Evolutionary conservation across 2,329 filamentous ascomycete genomes (phyloP), one percentile per base, ranked within the genome.

Genomic region (Claviceps sp.): DNA sequence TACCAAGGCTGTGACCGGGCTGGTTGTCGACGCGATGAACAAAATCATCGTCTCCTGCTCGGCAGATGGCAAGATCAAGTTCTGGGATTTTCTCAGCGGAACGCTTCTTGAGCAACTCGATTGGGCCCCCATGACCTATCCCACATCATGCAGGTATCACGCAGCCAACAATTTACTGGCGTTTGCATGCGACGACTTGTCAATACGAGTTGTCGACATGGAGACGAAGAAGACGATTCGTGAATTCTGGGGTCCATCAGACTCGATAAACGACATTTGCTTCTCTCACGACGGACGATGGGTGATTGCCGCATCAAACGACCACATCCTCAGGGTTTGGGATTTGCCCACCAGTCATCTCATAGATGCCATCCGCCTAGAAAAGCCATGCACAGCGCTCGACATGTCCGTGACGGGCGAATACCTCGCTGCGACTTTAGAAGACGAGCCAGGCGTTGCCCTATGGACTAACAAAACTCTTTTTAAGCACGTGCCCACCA

Each of bases 391-490:
- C 65, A 93, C 83, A 16, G 84, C 89, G 2, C 73, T 98, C 13
- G 82, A 90, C 7, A 95, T 97, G 73, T 95, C 93, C 0, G 76
- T 76, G 1, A 95, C 89, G 0, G 93, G 91, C 14, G 93, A 98
- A 62, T 97, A 89, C 61, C 77, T 98, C n/a, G 93, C 93, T 3
- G 93, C 90, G 3, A 85, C 89, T 0, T 83, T 89, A 50, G 81
- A 89, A 51, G 86, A 85, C 53, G 82, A 84, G 56, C 78, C 95
- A 1, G 93, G 93, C 13, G 84, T 98, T n/a, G 84, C 88, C 59
- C 80, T 98, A 47, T 98, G 93, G 91, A 96, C 88, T 22, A 98
- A 98, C 69, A 87, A 87, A 62, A 85, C 86, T 0, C 74, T 97
- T 1, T 98, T 95, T 73, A 87, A 84, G 52, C 89, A 95, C 60